These are phyloP conservation scores for Boletus subcaerulescens DNA, from an alignment of 768 basidiomycete species.

Conservation along the genomic window DNA sequence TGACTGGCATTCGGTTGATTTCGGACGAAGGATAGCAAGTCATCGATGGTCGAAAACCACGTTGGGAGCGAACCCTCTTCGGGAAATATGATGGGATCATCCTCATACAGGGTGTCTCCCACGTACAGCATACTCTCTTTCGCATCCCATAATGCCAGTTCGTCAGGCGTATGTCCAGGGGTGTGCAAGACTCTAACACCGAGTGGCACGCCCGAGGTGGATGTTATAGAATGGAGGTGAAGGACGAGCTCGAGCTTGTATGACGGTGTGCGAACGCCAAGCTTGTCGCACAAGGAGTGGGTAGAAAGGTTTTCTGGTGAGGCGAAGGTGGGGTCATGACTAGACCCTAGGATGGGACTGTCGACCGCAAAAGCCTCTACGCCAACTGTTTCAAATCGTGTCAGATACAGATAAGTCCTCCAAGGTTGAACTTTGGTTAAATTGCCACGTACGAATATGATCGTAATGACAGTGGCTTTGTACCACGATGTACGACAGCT, in stretches of 20 bases:
- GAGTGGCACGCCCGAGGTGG: conserved; percentile 23
- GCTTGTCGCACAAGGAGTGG: conserved; percentile 44
- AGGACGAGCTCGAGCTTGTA: conserved; percentile 47
- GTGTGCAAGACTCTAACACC: conserved; percentile 49
- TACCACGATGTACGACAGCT: conserved; percentile 45
- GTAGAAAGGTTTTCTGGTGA: conserved; percentile 38
- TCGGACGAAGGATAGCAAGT: conserved; percentile 41
- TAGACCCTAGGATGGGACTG: conserved; percentile 47
- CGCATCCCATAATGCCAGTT: conserved; percentile 51
- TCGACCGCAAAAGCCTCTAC: conserved; percentile 49
- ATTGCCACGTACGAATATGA: conserved; percentile 47
- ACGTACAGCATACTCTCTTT: conserved; percentile 52
- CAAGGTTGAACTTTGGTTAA: background rate
- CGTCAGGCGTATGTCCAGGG: conserved; percentile 58
- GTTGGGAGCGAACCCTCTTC: conserved; percentile 48
- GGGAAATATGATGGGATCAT: conserved; percentile 54
- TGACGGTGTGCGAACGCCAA: conserved; percentile 41
- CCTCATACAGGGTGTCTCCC: conserved; percentile 56
- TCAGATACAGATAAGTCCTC: background rate
- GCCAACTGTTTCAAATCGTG: conserved; percentile 36
- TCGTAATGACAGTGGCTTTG: conserved; percentile 58
- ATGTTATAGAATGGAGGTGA: conserved; percentile 36
- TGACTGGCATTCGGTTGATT: conserved; percentile 22
- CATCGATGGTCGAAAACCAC: conserved; percentile 47
- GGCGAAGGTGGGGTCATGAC: conserved; percentile 45